These are phyloP conservation scores for Tanacetum coccineum DNA, from an alignment of 129 eudicot genomes.

Conservation along the genomic window DNA sequence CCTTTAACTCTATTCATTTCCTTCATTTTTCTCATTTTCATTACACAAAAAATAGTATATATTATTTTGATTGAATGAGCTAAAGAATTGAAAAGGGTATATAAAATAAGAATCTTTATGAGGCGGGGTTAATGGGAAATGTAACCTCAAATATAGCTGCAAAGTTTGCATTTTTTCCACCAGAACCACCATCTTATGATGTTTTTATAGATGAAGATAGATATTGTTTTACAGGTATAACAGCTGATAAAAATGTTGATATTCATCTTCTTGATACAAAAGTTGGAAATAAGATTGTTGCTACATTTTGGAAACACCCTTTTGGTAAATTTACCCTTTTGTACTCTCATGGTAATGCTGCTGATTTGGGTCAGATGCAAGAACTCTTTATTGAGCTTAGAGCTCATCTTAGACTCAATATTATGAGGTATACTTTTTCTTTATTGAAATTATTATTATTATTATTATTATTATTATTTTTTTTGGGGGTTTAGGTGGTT, in stretches of 20 bases:
- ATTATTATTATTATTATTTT: neutral
- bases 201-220: slow-evolving; percentile 58
- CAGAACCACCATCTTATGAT: slow-evolving; percentile 93
- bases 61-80: slow-evolving; percentile 1
- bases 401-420: slow-evolving; percentile 87
- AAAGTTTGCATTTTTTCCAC: slow-evolving; percentile 96
- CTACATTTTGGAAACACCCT: slow-evolving; percentile 95
- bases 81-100: neutral
- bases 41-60: neutral
- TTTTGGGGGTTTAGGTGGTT: slow-evolving; percentile 3
- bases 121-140: slow-evolving; percentile 82
- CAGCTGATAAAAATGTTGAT: slow-evolving; percentile 80
- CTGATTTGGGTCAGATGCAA: slow-evolving; percentile 98
- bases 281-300: slow-evolving; percentile 81
- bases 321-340: slow-evolving; percentile 69
- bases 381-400: slow-evolving; percentile 93
- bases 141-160: slow-evolving; percentile 94
- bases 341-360: slow-evolving; percentile 98
- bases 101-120: slow-evolving; percentile 34
- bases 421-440: slow-evolving; percentile 56
- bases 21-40: slow-evolving; percentile 11
- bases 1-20: slow-evolving; percentile 25
- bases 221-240: slow-evolving; percentile 59
- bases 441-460: neutral
- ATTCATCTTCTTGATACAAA: slow-evolving; percentile 78